Base-by-base conservation (phyloP, 179 eudicot genomes). In the Beta macrorhiza region DNA sequence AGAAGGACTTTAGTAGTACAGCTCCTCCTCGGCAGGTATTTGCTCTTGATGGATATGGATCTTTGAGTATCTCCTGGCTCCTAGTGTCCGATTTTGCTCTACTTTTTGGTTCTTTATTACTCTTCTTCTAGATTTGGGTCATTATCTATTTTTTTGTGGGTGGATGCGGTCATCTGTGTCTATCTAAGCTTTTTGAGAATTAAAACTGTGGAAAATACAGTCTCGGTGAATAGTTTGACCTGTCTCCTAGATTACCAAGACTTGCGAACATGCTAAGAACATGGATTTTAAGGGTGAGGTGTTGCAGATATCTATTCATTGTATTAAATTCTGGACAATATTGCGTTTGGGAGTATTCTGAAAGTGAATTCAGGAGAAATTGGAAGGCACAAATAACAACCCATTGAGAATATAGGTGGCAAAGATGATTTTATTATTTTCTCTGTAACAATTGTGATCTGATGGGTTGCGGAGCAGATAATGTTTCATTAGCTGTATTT, bases 1-100 rank as follows among this genome's bases (percentile, higher is more conserved):
- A 91, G 78, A 91, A 91, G 83, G 91, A 90, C 67, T 93, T 93
- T 76, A 93, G 97, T 79, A 90, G 91, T 83, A 82, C 84, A 81
- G 85, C 86, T 84, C 96, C 98, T 74, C 88, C 96, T 20, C 91
- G 96, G 7, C 98, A 93, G 99, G 99, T 93, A 89, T 71, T 81
- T 84, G 73, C 63, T 76, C 32, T 74, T 44, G 63, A 72, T 64
- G 52, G 22, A 53, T 77, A 29, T 71, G 53, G 29, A 29, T 63
- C 8, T n/a, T 47, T 51, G 55, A 55, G 51, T 42, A 42, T 22
- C 75, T 75, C 65, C 6, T 74, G 65, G 19, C 75, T 75, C 65
- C 6, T 74, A 72, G 19, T 37, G 20, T 53, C 64, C 10, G 65
- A 70, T 63, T 32, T 16, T 68, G 51, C 29, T 20, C 9, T 57